These are phyloP conservation scores for Thielaviopsis euricoi DNA, from an alignment of 2,329 filamentous ascomycete species.

Conservation along the genomic window DNA sequence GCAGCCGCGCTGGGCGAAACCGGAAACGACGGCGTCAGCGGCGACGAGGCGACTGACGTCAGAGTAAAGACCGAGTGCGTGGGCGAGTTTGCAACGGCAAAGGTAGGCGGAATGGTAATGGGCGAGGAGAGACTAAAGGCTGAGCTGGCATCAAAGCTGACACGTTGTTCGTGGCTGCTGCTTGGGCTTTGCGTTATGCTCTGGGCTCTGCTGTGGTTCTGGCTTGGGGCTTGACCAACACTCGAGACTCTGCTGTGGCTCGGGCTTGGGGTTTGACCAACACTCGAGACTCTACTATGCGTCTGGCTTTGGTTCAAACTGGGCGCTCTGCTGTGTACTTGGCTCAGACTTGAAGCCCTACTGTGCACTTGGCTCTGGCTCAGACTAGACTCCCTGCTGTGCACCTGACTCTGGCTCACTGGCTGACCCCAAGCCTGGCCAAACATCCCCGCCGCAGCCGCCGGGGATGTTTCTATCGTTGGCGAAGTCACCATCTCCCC, in stretches of 20 bases:
- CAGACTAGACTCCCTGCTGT: not conserved
- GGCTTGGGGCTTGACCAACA: not conserved
- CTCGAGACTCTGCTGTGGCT: not conserved
- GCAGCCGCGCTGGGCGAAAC: not conserved
- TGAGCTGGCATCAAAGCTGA: not conserved
- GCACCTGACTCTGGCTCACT: not conserved
- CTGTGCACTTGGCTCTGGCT: too few relatives aligned
- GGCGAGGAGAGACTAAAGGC: not conserved
- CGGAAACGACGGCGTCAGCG: slow-evolving; percentile 3
- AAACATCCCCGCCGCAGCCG: not conserved
- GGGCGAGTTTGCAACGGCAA: slow-evolving; percentile 2
- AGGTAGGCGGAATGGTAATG: slow-evolving; percentile 5
- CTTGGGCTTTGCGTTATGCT: not conserved
- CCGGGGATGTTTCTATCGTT: not conserved
- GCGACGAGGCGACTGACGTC: slow-evolving; percentile 6
- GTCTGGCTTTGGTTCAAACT: not conserved
- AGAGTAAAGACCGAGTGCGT: slow-evolving; percentile 4
- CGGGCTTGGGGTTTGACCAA: not conserved
- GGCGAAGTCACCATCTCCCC: slow-evolving; percentile 35
- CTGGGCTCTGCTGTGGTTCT: not conserved
- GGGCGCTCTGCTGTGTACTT: not conserved
- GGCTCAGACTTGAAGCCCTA: too few relatives aligned
- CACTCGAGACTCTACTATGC: not conserved
- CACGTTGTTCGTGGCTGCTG: not conserved
- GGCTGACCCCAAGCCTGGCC: too few relatives aligned